Conservation (phyloP, 345 rosid genomes). For the Geranium rotundifolium region DNA sequence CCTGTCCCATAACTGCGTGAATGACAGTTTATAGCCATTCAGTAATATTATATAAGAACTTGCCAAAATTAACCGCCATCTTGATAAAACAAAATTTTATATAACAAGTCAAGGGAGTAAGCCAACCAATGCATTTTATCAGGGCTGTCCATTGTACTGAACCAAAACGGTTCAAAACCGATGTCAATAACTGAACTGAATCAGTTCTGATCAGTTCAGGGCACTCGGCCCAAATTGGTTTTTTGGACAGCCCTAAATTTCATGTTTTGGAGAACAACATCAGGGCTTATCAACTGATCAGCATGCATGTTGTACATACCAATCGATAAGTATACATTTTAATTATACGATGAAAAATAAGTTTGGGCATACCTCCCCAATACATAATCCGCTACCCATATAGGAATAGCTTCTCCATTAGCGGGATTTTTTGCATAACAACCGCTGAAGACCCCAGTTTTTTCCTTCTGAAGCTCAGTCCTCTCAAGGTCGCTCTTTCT, state of each 20-base stretch:
- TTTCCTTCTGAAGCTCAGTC: constrained; percentile 93
- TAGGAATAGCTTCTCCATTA: constrained; percentile 70
- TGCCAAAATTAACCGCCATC: not conserved
- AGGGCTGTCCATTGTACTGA: too few relatives aligned
- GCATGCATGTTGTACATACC: too few relatives aligned
- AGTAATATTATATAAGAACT: not conserved
- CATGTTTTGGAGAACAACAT: too few relatives aligned
- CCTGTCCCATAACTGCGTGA: constrained; percentile 84
- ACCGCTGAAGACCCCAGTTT: constrained; percentile 81
- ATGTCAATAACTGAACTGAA: too few relatives aligned
- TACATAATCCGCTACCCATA: constrained; percentile 94
- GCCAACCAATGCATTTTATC: not conserved
- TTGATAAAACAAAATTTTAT: not conserved
- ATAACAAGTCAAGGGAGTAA: too few relatives aligned
- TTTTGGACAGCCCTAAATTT: too few relatives aligned
- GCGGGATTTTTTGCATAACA: constrained; percentile 75
- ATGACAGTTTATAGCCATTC: constrained; percentile 6
- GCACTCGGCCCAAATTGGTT: too few relatives aligned
- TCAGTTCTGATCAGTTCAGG: too few relatives aligned
- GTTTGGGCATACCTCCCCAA: constrained; percentile 45
- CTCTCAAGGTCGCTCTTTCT: constrained; percentile 91
- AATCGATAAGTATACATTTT: too few relatives aligned
- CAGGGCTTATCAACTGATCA: too few relatives aligned
- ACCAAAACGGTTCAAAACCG: too few relatives aligned
- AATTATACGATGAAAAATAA: not conserved